Percentiles rank a stretch among this genome's conserved stretches.
phyloP scores from a whole-genome alignment of 768 basidiomycete species.

The Lactifluus pinguis region DNA sequence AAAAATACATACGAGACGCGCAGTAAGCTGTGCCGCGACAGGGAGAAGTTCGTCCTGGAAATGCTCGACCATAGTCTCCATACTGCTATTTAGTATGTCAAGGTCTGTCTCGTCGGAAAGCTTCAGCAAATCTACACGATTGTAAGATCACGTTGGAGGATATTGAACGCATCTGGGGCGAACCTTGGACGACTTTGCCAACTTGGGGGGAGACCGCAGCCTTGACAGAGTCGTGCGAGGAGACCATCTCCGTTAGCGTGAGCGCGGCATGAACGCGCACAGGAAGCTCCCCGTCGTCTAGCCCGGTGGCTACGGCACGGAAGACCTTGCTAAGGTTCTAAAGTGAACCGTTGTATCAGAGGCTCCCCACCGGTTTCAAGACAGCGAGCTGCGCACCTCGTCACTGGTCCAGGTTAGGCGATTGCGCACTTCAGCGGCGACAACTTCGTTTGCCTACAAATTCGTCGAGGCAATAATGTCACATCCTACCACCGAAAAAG shows the following conservation, averaged over 20 bases:
- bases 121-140: constrained; percentile 63
- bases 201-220: constrained; percentile 64
- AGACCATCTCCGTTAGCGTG: constrained; percentile 69
- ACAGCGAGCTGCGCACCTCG: constrained; percentile 36
- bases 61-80: constrained; percentile 80
- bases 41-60: constrained; percentile 81
- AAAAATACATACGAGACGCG: constrained; percentile 51
- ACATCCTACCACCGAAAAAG: neutral
- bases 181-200: constrained; percentile 82
- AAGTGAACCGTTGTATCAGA: neutral
- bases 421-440: constrained; percentile 63
- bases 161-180: neutral
- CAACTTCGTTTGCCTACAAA: constrained; percentile 68
- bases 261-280: constrained; percentile 79
- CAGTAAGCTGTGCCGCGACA: constrained; percentile 72
- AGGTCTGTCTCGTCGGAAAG: constrained; percentile 88
- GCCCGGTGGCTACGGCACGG: constrained; percentile 50
- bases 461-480: neutral
- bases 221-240: constrained; percentile 55
- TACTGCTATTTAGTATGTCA: constrained; percentile 71
- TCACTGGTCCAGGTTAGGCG: constrained; percentile 59
- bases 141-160: neutral
- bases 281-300: constrained; percentile 74
- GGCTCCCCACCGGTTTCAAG: neutral
- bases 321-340: constrained; percentile 60